Evolutionary conservation across 305 asterid species (phyloP), one percentile per base, ranked within the genome.

Genomic region (Fraxinus latifolia): DNA sequence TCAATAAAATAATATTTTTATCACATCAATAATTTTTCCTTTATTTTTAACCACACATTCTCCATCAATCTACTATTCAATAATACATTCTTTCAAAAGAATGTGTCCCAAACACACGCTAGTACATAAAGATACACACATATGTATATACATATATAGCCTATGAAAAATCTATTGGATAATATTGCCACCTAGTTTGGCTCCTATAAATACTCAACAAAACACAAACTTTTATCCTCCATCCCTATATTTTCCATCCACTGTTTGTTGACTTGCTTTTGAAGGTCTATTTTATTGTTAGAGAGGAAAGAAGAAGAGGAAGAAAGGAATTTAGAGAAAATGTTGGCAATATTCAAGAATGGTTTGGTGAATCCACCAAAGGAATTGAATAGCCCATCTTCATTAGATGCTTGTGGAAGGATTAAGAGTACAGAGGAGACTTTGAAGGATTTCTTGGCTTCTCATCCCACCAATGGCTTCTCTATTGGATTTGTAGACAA

Each of bases 261-360:
- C 62, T 0, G 21, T 50, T 50, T 50, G 62, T 50, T 50, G 62
- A 50, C 23, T 50, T 50, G 19, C 21, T 50, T 15, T 50, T 15
- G 62, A 29, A 15, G 29, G 9, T 32, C 19, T 15, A 3, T 44
- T 7, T 62, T 39, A 32, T 32, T 58, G 74, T 44, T n/a, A 12
- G n/a, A 50, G 50, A 50, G 23, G 62, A 50, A 50, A n/a, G 23
- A 50, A 50, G 8, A 50, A 50, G 60, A 50, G 2, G 19, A 50
- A 4, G 60, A 15, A 50, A 50, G 19, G 1, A 50, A 15, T 50
- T 50, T 15, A 42, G 34, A 7, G 21, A 93, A 86, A 86, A 95
- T 95, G 99, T 88, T 95, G 93, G 92, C 87, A 58, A 82, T 92
- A 47, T 95, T 95, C 93, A 92, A 88, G 89, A 91, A 90, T 47